Evolutionary conservation across 306 rosid genomes (phyloP), one percentile per base, ranked within the genome.

Genomic region (Macrotyloma uniflorum): DNA sequence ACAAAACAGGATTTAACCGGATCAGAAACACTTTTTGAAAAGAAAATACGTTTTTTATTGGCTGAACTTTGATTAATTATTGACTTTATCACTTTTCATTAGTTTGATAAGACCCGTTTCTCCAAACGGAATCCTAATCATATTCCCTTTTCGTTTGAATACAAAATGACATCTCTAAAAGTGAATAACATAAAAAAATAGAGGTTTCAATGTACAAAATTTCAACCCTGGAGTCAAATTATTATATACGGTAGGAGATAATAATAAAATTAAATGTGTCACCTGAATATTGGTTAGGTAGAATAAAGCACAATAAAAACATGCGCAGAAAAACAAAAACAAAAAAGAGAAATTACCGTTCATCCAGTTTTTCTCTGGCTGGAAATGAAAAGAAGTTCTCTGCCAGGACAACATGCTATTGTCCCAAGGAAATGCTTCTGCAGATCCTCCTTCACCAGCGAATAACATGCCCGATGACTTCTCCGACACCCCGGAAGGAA

Each of bases 351-450:
- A 19, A 1, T 4, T 40, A 92, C 98, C 98, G 57, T 95, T 95
- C 98, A 92, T 92, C 98, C 98, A 95, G 70, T 95, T 95, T 81
- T 88, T 85, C 67, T 90, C 97, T 0, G 98, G 98, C 79, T 95
- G 98, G 71, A 95, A 95, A 85, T 95, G 98, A 59, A 65, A 95
- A 8, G 98, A 88, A 0, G 95, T 95, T 82, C 98, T 92, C 86
- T 95, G 98, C 98, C 98, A 95, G 0, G 97, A 90, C 80, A 95
- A 20, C 97, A 95, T 90, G 58, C 84, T 88, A 22, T 95, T 89
- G 74, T 85, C 86, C 98, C 98, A 95, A 2, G 92, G 92, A 84
- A 76, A 92, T 0, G 66, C 75, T 51, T 57, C 68, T 1, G 70
- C 50, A 50, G 33, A 28, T 24, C 42, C 36, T n/a, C 23, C 65